A percentile compares a stretch with the other conserved stretches of the same genome.
These are phyloP conservation scores for Flaveria linearis DNA, from an alignment of 129 eudicot genomes.

Conservation along the genomic window DNA sequence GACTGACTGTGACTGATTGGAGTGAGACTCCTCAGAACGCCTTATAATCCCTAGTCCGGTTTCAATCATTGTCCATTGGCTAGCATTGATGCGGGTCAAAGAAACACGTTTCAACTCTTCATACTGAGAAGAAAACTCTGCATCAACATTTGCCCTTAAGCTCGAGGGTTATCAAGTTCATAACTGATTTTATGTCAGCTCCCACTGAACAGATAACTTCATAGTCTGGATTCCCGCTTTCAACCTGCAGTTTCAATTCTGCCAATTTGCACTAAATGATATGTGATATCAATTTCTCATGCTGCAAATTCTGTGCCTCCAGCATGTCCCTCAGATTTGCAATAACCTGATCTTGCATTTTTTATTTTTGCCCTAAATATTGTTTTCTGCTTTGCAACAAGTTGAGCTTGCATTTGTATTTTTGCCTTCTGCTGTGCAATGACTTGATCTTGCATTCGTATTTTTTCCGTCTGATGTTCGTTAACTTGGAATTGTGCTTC, in stretches of 20 bases:
- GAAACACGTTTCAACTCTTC: slow-evolving; percentile 1
- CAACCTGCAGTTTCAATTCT: slow-evolving; percentile 13
- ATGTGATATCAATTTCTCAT: neutral
- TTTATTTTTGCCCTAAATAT: neutral
- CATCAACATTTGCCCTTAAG: neutral
- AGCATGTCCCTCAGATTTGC: neutral
- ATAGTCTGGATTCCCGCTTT: slow-evolving; percentile 5
- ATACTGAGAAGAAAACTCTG: neutral
- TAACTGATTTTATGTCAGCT: slow-evolving; percentile 1
- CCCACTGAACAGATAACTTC: neutral
- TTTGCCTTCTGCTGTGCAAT: neutral
- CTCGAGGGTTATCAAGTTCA: neutral
- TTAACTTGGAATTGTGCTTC: too few species aligned
- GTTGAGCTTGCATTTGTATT: neutral
- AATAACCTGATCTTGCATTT: neutral
- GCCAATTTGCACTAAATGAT: slow-evolving; percentile 5
- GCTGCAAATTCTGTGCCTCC: neutral
- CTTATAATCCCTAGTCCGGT: neutral
- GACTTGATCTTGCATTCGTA: neutral
- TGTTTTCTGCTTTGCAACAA: neutral
- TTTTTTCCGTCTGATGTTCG: neutral
- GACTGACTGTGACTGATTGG: neutral
- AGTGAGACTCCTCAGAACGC: neutral
- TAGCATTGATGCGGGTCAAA: neutral
- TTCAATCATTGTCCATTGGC: slow-evolving; percentile 17